These are phyloP conservation scores for Parafenestella ontariensis DNA, from an alignment of 2,329 filamentous ascomycete species.

Conservation along the genomic window DNA sequence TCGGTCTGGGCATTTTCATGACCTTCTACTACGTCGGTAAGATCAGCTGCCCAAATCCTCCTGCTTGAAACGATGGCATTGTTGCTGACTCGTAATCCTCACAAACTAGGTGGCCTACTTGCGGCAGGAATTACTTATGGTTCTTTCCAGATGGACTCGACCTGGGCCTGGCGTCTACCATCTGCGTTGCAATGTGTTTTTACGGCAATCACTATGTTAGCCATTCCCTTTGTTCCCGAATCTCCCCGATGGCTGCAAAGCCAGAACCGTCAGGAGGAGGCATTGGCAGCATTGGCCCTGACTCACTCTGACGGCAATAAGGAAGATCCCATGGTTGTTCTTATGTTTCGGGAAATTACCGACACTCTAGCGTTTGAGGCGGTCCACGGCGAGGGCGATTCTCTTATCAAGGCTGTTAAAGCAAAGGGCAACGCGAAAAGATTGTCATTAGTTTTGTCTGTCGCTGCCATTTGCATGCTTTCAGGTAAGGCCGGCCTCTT, in stretches of 20 bases:
- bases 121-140: conserved; percentile 47
- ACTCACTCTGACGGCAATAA: conserved; percentile 61
- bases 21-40: background rate
- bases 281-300: conserved; percentile 63
- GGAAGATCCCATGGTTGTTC: conserved; percentile 43
- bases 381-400: background rate
- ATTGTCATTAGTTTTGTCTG: conserved; percentile 51
- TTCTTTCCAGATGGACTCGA: conserved; percentile 50
- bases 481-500: no score
- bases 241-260: conserved; percentile 60
- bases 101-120: conserved; percentile 63
- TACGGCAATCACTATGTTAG: conserved; percentile 52
- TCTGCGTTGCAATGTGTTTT: conserved; percentile 40
- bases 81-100: no score
- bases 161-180: conserved; percentile 61
- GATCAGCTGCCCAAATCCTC: no score
- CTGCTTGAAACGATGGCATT: no score
- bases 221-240: conserved; percentile 65
- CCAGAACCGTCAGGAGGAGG: conserved; percentile 63
- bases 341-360: conserved; percentile 49
- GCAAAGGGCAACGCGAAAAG: conserved; percentile 30
- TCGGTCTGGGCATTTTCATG: background rate
- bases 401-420: no score
- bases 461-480: no score
- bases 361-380: conserved; percentile 41